These are phyloP conservation scores for Fagopyrum tataricum DNA, from an alignment of 148 eudicot species.

Conservation along the genomic window DNA sequence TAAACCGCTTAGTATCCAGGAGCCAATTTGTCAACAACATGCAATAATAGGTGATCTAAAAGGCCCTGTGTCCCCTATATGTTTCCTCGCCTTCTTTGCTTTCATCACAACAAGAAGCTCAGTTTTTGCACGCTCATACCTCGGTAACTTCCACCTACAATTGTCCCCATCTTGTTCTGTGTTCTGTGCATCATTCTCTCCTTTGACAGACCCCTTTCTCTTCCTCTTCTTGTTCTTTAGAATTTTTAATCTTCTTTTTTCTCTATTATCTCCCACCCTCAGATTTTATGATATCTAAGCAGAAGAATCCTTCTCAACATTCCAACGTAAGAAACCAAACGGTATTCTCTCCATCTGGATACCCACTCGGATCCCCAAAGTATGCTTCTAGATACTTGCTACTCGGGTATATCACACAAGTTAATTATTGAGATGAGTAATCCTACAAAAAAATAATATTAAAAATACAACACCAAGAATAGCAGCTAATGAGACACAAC, in stretches of 20 bases:
- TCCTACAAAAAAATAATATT: too few relatives aligned
- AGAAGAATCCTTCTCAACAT: conserved; percentile 6
- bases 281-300: background rate
- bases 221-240: conserved; percentile 26
- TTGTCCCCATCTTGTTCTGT: conserved; percentile 13
- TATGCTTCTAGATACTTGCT: conserved; percentile 30
- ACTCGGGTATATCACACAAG: conserved; percentile 20
- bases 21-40: conserved; percentile 45
- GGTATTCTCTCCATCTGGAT: conserved; percentile 37
- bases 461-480: too few relatives aligned
- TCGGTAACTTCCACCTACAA: conserved; percentile 24
- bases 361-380: conserved; percentile 21
- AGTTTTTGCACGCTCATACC: conserved; percentile 10
- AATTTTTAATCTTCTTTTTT: background rate
- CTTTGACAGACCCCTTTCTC: conserved; percentile 14
- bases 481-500: background rate
- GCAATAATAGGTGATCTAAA: conserved; percentile 60
- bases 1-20: conserved; percentile 51
- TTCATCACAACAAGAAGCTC: conserved; percentile 47
- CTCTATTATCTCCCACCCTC: conserved; percentile 3
- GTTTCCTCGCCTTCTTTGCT: conserved; percentile 49
- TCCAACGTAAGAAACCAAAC: conserved; percentile 20
- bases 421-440: too few relatives aligned
- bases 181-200: conserved; percentile 14
- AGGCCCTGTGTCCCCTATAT: conserved; percentile 60